A percentile compares a stretch with the other conserved stretches of the same genome.
Conservation (phyloP, 139 green algal genomes). For the Picochlorum sp. region DNA sequence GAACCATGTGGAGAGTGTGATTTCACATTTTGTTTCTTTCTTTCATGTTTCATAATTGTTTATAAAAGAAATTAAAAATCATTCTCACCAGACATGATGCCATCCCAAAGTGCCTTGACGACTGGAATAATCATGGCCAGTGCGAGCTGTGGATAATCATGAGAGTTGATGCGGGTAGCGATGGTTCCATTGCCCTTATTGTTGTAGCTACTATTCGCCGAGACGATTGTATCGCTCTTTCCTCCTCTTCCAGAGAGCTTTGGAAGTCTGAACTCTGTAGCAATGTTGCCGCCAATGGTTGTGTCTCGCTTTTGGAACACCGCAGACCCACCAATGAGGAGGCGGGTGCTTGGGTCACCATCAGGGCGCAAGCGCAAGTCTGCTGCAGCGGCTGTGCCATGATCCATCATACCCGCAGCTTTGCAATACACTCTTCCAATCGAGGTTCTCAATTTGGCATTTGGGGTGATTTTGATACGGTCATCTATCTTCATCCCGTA, state of each 20-base stretch:
- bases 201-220: conserved; percentile 22
- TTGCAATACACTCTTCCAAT: conserved; percentile 29
- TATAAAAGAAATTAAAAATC: too few species aligned
- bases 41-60: too few species aligned
- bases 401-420: conserved; percentile 11
- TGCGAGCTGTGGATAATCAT: conserved; percentile 27
- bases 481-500: conserved; percentile 47
- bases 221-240: conserved; percentile 23
- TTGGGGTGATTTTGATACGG: conserved; percentile 29
- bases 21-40: too few species aligned
- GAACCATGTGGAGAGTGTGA: conserved; percentile 49
- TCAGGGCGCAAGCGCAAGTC: conserved; percentile 27
- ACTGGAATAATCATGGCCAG: conserved; percentile 24
- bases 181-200: conserved; percentile 30
- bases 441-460: conserved; percentile 27
- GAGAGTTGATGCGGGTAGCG: conserved; percentile 15
- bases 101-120: conserved; percentile 19
- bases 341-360: conserved; percentile 36
- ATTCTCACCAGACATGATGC: not conserved
- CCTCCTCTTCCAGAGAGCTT: conserved; percentile 12
- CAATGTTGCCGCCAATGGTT: conserved; percentile 51
- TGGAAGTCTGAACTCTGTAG: conserved; percentile 35
- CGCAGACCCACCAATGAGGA: conserved; percentile 38
- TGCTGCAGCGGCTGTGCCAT: conserved; percentile 19
- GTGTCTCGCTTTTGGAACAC: conserved; percentile 59